Conservation (phyloP, 192 early-diverging fungal species). For the Podila minutissima region DNA sequence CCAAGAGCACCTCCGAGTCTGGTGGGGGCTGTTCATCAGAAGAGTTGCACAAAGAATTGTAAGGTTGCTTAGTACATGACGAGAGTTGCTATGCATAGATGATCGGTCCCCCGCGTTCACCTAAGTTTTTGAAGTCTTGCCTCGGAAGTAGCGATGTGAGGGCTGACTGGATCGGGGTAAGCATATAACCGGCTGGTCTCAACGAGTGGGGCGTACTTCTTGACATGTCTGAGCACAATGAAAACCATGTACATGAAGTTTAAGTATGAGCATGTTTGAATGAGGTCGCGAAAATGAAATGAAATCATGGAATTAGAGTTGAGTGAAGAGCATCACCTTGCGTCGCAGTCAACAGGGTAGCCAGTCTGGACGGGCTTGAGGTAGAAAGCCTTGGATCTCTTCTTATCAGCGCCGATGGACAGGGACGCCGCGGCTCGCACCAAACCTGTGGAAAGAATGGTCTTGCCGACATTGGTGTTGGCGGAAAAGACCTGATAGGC, state of each 20-base stretch:
- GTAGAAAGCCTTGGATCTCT: conserved; percentile 65
- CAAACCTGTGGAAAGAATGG: conserved; percentile 75
- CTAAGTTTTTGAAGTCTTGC: conserved; percentile 22
- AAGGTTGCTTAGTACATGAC: not conserved
- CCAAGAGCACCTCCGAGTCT: conserved; percentile 54
- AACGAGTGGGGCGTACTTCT: conserved; percentile 54
- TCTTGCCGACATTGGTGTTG: conserved; percentile 89
- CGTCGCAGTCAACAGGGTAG: conserved; percentile 80
- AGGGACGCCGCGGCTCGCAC: conserved; percentile 62
- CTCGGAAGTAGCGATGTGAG: conserved; percentile 72
- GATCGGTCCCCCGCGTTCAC: not conserved
- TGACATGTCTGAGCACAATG: conserved; percentile 61
- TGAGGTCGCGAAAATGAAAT: not conserved
- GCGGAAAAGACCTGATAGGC: conserved; percentile 77
- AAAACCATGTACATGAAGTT: conserved; percentile 1
- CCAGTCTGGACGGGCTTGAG: conserved; percentile 89
- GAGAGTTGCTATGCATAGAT: not conserved
- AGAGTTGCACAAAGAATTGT: not conserved
- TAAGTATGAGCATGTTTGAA: not conserved
- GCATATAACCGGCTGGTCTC: conserved; percentile 63
- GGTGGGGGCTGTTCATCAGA: conserved; percentile 49
- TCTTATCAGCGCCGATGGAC: conserved; percentile 43
- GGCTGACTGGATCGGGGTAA: conserved; percentile 79
- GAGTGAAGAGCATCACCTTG: conserved; percentile 51
- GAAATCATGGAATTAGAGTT: not conserved